These are phyloP conservation scores for Odontarrhena argentea DNA, from an alignment of 345 rosid genomes.

Conservation along the genomic window DNA sequence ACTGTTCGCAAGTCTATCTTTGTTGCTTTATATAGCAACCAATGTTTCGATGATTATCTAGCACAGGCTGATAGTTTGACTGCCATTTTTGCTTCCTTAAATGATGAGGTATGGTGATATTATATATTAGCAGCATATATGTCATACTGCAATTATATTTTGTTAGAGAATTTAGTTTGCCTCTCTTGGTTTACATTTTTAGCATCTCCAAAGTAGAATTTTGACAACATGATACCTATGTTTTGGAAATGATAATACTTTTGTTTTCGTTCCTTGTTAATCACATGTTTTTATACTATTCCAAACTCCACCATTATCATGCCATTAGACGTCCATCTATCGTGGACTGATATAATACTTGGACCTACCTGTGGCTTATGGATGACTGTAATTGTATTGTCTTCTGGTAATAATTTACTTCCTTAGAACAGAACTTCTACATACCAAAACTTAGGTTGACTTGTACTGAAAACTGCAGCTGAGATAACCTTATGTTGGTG, in stretches of 20 bases:
- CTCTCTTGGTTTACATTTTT: slow-evolving; percentile 15
- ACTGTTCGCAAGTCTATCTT: slow-evolving; percentile 91
- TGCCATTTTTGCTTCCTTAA: slow-evolving; percentile 96
- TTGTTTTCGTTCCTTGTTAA: slow-evolving; percentile 1
- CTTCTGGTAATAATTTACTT: slow-evolving; percentile 7
- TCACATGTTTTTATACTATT: slow-evolving; percentile 2
- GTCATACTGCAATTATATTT: slow-evolving; percentile 11
- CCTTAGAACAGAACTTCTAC: slow-evolving; percentile 9
- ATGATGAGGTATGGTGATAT: slow-evolving; percentile 79
- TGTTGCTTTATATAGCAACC: slow-evolving; percentile 70
- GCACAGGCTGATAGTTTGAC: slow-evolving; percentile 96
- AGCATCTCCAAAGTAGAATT: not conserved
- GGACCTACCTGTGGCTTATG: slow-evolving; percentile 8
- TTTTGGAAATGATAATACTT: slow-evolving; percentile 15
- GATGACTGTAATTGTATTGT: slow-evolving; percentile 12
- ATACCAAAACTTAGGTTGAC: slow-evolving; percentile 21
- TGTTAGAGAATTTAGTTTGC: slow-evolving; percentile 6
- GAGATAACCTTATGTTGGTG: slow-evolving; percentile 14
- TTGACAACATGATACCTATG: slow-evolving; percentile 7
- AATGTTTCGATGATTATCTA: slow-evolving; percentile 89
- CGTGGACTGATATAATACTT: slow-evolving; percentile 11
- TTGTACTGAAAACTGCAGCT: slow-evolving; percentile 22
- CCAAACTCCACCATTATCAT: slow-evolving; percentile 2
- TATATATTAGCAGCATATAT: slow-evolving; percentile 21
- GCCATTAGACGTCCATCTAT: slow-evolving; percentile 14